A percentile compares a stretch with the other conserved stretches of the same genome.
Evolutionary conservation across 208 protist genomes (phyloP).

Genomic region (Herpetomonas samuelpessoai): DNA sequence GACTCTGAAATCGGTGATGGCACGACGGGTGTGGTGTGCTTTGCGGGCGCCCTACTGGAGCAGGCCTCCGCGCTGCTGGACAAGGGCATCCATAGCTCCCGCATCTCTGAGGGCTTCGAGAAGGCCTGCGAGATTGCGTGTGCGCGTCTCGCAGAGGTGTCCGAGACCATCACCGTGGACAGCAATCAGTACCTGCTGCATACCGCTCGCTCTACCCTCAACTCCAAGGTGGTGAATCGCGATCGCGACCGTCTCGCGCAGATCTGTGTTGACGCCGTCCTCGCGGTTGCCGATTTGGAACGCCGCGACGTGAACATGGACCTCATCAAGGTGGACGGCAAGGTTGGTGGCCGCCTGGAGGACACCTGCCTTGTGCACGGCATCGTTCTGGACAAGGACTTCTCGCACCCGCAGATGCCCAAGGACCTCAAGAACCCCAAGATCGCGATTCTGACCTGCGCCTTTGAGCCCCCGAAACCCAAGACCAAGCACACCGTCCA

Average conservation of each 20-base stretch:
- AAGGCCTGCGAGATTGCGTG: slow-evolving; percentile 96
- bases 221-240: slow-evolving; percentile 99
- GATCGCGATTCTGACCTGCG: slow-evolving; percentile 99
- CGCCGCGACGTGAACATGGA: slow-evolving; percentile 99
- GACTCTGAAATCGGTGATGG: slow-evolving; percentile 99
- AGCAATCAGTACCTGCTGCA: slow-evolving; percentile 91
- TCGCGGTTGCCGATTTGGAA: slow-evolving; percentile 98
- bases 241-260: slow-evolving; percentile 96
- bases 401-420: slow-evolving; percentile 97
- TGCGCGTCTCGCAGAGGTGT: slow-evolving; percentile 91
- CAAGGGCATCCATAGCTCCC: slow-evolving; percentile 98
- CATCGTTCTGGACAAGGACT: slow-evolving; percentile 99
- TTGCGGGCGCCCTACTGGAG: slow-evolving; percentile 99
- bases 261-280: slow-evolving; percentile 99
- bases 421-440: slow-evolving; percentile 97
- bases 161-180: slow-evolving; percentile 79
- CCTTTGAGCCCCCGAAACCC: slow-evolving; percentile 99
- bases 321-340: slow-evolving; percentile 99
- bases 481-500: slow-evolving; percentile 99
- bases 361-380: slow-evolving; percentile 98
- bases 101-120: slow-evolving; percentile 99
- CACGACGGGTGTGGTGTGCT: slow-evolving; percentile 99
- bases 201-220: slow-evolving; percentile 98
- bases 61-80: slow-evolving; percentile 96
- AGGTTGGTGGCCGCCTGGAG: slow-evolving; percentile 97